Base-by-base conservation (phyloP, 1,284 basidiomycete genomes). In the Mrakiaceae sp. region DNA sequence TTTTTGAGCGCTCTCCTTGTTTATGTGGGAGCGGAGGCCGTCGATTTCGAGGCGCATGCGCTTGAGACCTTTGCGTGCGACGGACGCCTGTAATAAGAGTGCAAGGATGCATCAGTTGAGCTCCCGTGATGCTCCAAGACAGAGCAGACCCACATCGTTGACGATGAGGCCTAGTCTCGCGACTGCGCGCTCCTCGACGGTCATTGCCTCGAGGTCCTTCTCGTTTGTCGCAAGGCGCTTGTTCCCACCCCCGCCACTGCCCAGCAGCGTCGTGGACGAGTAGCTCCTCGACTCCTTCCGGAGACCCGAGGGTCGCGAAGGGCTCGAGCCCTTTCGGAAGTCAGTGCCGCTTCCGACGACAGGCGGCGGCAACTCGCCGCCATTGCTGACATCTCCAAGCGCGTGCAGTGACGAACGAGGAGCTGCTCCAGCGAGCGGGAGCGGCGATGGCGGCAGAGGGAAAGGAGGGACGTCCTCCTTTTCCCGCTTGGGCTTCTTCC, bases 41-140 rank as follows among this genome's bases (percentile, higher is more conserved):
- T 71, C 70, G 4, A 75, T 72, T 66, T 88, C 86, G 43, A 85
- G 73, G 71, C 80, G 84, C 68, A 89, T 84, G 43, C 83, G 81
- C 74, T 88, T 89, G 64, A 90, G 76, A 11, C 81, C 80, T 59
- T 82, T 81, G 53, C 82, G 79, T 16, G 84, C 84, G 4, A 79
- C 81, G 66, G 87, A 84, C 67, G 88, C 76, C 87, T 89, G 69
- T 11, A 60, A 56, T 60, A 43, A 66, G n/a, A 62, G 52, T 42
- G 14, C 16, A 40, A 40, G 14, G 42, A n/a, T n/a, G 51, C 42
- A 57, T 44, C 51, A 44, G 47, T n/a, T 59, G 14, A 58, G n/a
- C 51, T 3, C 11, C 27, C 14, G n/a, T 27, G n/a, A 53, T n/a
- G 4, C 3, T 3, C 52, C 16, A 53, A 12, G 3, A 9, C 12